Base-by-base conservation (phyloP, 805 yeast genomes). In the Ascoidea tarda region DNA sequence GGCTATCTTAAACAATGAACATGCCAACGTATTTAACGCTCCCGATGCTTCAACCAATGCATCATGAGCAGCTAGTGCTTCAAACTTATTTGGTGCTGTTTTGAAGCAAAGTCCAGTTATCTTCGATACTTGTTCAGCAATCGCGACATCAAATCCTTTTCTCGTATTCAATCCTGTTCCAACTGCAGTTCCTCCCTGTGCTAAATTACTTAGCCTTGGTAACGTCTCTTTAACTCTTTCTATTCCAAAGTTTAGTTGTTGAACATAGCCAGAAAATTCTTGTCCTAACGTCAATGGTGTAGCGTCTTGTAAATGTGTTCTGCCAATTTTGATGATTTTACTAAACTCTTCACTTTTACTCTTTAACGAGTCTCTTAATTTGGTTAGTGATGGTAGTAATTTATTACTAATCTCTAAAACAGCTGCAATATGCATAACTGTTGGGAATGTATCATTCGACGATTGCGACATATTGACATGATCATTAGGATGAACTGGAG, bases 151-250 rank as follows among this genome's bases (percentile, higher is more conserved):
- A 66, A 84, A 91, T 28, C 98, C 98, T 65, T 79, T 78, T 67
- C 71, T 83, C 71, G 98, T 90, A 81, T 91, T 91, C 63, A 91
- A 79, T 59, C 99, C 99, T 53, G 99, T 91, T 62, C 99, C 99
- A 52, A 91, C 99, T 56, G 99, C 99, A 57, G 99, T 91, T 74
- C 99, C 99, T 74, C 99, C 99, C 76, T 91, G 99, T 49, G 99
- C 99, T 61, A 91, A 79, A 67, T 68, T 79, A 63, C 82, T 77
- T 66, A 91, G 76, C 69, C 81, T 80, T 60, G 87, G 87, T 59
- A 93, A 77, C 51, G 83, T 69, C 57, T 73, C 72, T 73, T 87
- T 87, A 56, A 91, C 83, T 69, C 99, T 80, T 59, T 72, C 84
- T 60, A 93, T 83, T 66, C 97, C 97, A 68, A 87, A 85, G 62